Conservation (phyloP, 2,329 filamentous ascomycete genomes). For the Botryotinia globosa region DNA sequence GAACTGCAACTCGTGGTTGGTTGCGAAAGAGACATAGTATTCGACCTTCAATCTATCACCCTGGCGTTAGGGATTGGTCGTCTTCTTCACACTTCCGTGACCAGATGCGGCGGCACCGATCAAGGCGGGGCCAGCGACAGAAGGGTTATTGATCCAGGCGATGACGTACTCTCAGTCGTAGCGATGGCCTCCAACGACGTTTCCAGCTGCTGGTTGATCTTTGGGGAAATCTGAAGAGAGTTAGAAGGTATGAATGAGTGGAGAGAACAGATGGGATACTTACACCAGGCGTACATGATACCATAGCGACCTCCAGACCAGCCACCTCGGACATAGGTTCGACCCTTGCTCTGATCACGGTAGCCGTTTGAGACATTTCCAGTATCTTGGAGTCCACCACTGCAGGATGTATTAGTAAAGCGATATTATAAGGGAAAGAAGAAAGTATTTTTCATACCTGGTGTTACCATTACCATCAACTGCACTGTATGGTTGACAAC, state of each 20-base stretch:
- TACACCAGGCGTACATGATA: slow-evolving; percentile 5
- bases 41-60: not conserved
- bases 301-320: not conserved
- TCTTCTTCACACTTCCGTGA: not conserved
- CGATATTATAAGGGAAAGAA: not conserved
- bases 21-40: not conserved
- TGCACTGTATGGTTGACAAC: slow-evolving; percentile 1
- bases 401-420: not conserved
- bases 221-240: not conserved
- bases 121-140: not conserved
- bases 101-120: not conserved
- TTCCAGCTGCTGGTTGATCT: not conserved
- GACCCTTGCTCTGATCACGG: not conserved
- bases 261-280: not conserved
- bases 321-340: slow-evolving; percentile 1
- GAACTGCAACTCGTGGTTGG: not conserved
- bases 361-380: not conserved
- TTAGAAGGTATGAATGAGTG: not conserved
- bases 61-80: not conserved
- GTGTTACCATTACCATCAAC: not conserved
- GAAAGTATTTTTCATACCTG: not conserved
- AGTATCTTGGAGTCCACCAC: not conserved
- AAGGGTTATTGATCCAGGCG: not conserved
- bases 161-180: not conserved
- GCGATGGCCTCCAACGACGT: not conserved